Evolutionary conservation across 441 rosid genomes (phyloP), one percentile per base, ranked within the genome.

Genomic region (Viola pubescens): DNA sequence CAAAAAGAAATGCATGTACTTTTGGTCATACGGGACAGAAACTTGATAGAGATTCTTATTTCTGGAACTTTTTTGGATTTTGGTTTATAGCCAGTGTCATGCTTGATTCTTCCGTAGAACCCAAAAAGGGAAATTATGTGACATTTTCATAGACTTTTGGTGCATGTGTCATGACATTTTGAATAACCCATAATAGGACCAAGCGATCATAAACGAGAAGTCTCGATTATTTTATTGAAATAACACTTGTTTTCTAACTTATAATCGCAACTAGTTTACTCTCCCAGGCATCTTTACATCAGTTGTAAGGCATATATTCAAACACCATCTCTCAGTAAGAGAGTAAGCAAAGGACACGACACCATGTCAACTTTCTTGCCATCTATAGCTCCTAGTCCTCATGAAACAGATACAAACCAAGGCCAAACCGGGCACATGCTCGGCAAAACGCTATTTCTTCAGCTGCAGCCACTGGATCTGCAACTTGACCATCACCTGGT

Each of bases 401-500:
- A 48, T 92, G 98, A 65, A 85, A 89, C n/a, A 92, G 79, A 65
- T 92, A 85, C 77, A 92, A 67, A 66, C 98, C 97, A 51, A 92
- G 98, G 54, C 98, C 97, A 68, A 92, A 92, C 56, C 98, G 82
- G 50, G 97, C 91, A 73, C 98, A 92, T 4, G 94, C 94, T 68
- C 80, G 85, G 87, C 98, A 87, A 71, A 92, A 92, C 43, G 94
- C 98, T 16, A 84, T 81, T 83, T 89, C 97, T 75, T 87, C 98
- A 9, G 98, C 98, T 19, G 84, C 85, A 64, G 95, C 75, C 63
- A 89, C 97, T 14, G 90, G 94, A 76, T 92, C 97, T 5, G 43
- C 76, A 19, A 68, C 70, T 10, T 66, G 57, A 49, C 72, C 70
- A 60, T 81, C 84, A 11, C 63, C 60, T 1, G 86, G 58, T 44